These are phyloP conservation scores for Plasmodium coatneyi DNA, from an alignment of 169 alveolate genomes.

Conservation along the genomic window DNA sequence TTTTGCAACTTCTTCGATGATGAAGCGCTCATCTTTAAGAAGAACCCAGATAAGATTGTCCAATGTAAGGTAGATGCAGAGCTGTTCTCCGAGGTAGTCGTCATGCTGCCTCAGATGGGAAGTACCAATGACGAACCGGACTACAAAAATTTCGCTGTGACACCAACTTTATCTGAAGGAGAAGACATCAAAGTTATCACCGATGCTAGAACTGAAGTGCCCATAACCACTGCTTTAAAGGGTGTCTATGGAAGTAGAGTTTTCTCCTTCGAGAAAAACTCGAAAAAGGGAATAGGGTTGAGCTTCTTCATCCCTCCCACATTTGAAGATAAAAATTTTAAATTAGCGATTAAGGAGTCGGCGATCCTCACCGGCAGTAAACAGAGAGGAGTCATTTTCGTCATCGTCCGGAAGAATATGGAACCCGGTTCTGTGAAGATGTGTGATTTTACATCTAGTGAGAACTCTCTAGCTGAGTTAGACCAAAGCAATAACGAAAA, in stretches of 20 bases:
- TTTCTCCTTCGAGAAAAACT: constrained; percentile 23
- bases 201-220: background rate
- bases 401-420: constrained; percentile 12
- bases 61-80: constrained; percentile 48
- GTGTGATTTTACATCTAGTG: constrained; percentile 61
- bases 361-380: background rate
- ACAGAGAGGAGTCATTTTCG: constrained; percentile 41
- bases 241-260: constrained; percentile 59
- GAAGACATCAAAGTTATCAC: constrained; percentile 10
- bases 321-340: background rate
- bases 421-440: background rate
- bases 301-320: constrained; percentile 59
- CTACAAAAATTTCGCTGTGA: constrained; percentile 5
- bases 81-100: constrained; percentile 39
- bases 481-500: background rate
- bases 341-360: constrained; percentile 19
- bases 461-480: background rate
- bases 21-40: background rate
- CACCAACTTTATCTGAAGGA: background rate
- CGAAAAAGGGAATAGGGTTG: constrained; percentile 39
- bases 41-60: background rate
- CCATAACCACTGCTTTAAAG: constrained; percentile 12
- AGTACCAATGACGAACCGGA: background rate
- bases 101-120: constrained; percentile 29
- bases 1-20: constrained; percentile 51